Base-by-base conservation (phyloP, 2,329 filamentous ascomycete genomes). In the Aspergillus quadricinctus region DNA sequence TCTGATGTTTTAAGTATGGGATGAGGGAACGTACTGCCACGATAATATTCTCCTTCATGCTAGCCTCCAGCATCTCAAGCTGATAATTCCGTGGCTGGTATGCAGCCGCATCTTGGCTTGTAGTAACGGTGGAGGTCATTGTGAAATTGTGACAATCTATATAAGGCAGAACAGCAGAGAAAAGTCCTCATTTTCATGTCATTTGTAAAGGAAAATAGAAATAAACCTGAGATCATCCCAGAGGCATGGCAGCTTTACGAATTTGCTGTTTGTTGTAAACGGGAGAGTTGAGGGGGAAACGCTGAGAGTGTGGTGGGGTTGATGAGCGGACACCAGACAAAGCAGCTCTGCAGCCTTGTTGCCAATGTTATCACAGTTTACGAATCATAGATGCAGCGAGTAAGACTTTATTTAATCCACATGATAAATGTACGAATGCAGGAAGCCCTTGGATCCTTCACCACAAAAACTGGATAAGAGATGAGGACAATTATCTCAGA, bases 21-120 rank as follows among this genome's bases (percentile, higher is more conserved):
- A 49, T 23, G 28, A 37, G 31, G 31, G 21, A 43, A 64, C 72
- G 61, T 75, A 90, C 88, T 27, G 84, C 84, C 53, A 91, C 84
- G 62, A 92, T 90, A 31, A 88, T 83, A 68, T 92, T 92, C 49
- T 80, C 76, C 58, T 81, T 80, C 64, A 89, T 76, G 65, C 88
- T 90, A 65, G 83, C 81, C 57, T 87, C 80, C 53, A 89, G 78
- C 89, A 93, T 92, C 73, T 92, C 89, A 21, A 83, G 67, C 71
- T 93, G 89, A 64, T 92, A 93, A 1, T 81, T 83, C 49, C 88
- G 71, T 2, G 75, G 65, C 31, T 61, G 62, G 45, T 66, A 66
- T 19, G 54, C 48, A 31, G 54, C 54, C 5, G 41, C 55, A 48
- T 58, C 57, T 27, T 37, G 49, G 37, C 55, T 55, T 35, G 25